A percentile compares a stretch with the other conserved stretches of the same genome.
Evolutionary conservation across 495 filamentous ascomycete genomes (phyloP).

Genomic region (Talaromyces adpressus): DNA sequence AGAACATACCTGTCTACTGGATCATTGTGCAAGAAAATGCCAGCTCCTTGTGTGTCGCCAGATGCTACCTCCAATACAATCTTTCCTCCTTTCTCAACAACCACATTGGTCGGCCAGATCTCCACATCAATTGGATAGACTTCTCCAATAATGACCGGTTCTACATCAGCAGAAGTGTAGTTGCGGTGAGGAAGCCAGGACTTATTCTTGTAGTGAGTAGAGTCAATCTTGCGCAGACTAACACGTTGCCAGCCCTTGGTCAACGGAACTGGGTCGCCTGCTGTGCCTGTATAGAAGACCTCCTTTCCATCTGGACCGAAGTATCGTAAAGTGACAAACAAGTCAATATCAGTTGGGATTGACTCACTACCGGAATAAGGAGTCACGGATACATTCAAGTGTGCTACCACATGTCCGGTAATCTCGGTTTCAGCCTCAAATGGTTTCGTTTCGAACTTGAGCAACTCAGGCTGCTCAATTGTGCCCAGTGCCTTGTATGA

Average conservation of each 20-base stretch:
- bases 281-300: constrained; percentile 56
- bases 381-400: constrained; percentile 51
- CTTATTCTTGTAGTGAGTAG: constrained; percentile 23
- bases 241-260: constrained; percentile 35
- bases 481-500: constrained; percentile 50
- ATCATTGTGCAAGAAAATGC: constrained; percentile 6
- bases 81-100: constrained; percentile 41
- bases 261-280: constrained; percentile 27
- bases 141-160: constrained; percentile 36
- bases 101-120: constrained; percentile 56
- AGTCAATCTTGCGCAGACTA: constrained; percentile 45
- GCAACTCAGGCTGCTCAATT: constrained; percentile 31
- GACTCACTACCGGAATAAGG: constrained; percentile 18
- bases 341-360: constrained; percentile 50
- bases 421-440: constrained; percentile 56
- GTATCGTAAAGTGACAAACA: constrained; percentile 58
- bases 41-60: constrained; percentile 37
- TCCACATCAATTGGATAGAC: constrained; percentile 53
- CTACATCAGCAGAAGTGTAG: constrained; percentile 44
- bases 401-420: constrained; percentile 58
- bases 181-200: constrained; percentile 47
- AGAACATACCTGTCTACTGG: constrained; percentile 1
- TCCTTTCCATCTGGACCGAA: constrained; percentile 48
- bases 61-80: constrained; percentile 45
- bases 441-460: constrained; percentile 47